Evolutionary conservation across 1,284 basidiomycete species (phyloP).

Genomic region (Tilletiaria anomala): DNA sequence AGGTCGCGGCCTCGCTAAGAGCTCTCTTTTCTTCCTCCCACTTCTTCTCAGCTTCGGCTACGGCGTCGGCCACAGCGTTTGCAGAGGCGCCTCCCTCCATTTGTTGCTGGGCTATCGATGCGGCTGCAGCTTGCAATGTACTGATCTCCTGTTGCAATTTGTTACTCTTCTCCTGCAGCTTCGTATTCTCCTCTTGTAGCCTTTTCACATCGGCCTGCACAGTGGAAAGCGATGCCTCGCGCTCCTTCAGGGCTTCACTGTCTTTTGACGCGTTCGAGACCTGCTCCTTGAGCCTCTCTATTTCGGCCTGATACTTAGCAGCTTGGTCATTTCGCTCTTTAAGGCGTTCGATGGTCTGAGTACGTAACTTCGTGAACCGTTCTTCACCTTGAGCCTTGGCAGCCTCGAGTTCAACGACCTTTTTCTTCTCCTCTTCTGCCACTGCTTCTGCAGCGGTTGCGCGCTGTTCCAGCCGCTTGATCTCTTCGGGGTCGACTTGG

Average conservation of each 20-base stretch:
- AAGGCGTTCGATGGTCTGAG: conserved; percentile 39
- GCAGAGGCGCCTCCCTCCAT: too few species aligned
- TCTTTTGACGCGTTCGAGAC: too few species aligned
- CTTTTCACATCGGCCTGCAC: conserved; percentile 40
- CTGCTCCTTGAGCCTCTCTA: too few species aligned
- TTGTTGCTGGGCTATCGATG: too few species aligned
- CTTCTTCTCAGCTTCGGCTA: conserved; percentile 17
- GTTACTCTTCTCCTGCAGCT: too few species aligned
- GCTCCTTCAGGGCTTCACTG: too few species aligned
- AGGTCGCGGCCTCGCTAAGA: neutral
- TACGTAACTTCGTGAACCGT: too few species aligned
- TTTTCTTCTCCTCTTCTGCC: conserved; percentile 55
- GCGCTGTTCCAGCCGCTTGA: conserved; percentile 32
- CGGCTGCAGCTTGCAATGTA: too few species aligned
- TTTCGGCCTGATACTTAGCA: conserved; percentile 4
- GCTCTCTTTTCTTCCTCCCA: conserved; percentile 19
- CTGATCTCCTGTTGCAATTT: too few species aligned
- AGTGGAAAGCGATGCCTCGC: conserved; percentile 39
- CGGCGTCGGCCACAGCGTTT: too few species aligned
- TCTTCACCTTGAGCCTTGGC: conserved; percentile 44
- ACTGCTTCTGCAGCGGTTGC: conserved; percentile 13
- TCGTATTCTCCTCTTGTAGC: too few species aligned
- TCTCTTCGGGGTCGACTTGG: conserved; percentile 60
- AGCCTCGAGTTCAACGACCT: conserved; percentile 53
- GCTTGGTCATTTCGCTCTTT: conserved; percentile 38